Evolutionary conservation across 1,284 basidiomycete genomes (phyloP), one percentile per base, ranked within the genome.

Genomic region (Apiotrichum porosum): DNA sequence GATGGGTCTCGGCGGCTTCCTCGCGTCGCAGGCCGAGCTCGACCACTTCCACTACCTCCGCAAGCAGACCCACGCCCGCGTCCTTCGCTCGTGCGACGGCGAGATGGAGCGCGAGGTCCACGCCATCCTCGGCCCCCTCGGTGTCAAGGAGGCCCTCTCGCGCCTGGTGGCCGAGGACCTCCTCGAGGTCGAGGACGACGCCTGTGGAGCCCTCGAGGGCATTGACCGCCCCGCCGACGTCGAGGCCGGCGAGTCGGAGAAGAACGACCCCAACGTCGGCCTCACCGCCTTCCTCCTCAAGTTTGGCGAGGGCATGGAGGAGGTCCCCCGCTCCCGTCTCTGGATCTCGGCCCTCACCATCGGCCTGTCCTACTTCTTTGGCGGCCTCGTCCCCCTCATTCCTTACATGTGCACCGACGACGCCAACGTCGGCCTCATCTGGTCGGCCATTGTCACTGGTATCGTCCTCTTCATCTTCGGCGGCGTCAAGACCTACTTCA

Each of bases 1-100:
- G 15, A 98, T 97, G 94, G 93, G 93, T 52, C 87, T 97, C 41
- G 94, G 94, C 48, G 94, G 94, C 21, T 97, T 94, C 79, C 84
- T 98, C 47, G 91, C 91, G 2, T 91, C 93, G 0, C 90, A 97
- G 72, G 88, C 94, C 32, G 94, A 98, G 72, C 82, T 91, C 42
- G 91, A 97, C 71, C 88, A 94, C 73, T 92, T 88, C 74, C 85
- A 85, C 51, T 94, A 87, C 74, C 81, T 88, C 34, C 81, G 79
- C 32, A 78, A 80, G 36, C 80, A 82, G 57, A 91, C 87, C 4
- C 78, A 83, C 46, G 80, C 84, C n/a, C 84, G 93, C 34, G 91
- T 97, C 14, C 71, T 81, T 6, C 83, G 89, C 15, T 89, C 85
- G 43, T 97, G 94, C 69, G 81, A 83, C 18, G 89, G 89, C 47